Percentiles rank a stretch among this genome's conserved stretches.
Evolutionary conservation across 2,329 filamentous ascomycete species (phyloP).

Genomic region (Sporothrix pallida): DNA sequence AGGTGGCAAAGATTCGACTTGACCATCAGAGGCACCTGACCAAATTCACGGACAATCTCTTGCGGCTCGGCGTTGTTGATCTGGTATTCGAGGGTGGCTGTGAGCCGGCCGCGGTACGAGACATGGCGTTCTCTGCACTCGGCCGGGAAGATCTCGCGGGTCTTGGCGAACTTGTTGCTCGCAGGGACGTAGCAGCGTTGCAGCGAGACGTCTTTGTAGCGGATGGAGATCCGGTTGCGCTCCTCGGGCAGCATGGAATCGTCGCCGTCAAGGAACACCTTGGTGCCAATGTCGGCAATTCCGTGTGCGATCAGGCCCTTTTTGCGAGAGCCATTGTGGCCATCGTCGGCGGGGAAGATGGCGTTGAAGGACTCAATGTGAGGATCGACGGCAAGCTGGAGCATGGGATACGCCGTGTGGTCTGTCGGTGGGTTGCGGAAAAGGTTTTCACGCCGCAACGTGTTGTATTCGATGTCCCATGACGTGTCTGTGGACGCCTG

Average conservation of each 20-base stretch:
- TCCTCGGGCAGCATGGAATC: conserved; percentile 62
- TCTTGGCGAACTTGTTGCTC: conserved; percentile 81
- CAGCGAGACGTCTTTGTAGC: conserved; percentile 80
- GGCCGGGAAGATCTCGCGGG: conserved; percentile 85
- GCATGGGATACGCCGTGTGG: conserved; percentile 82
- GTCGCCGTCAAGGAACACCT: conserved; percentile 83
- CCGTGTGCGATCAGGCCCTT: conserved; percentile 69
- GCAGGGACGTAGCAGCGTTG: conserved; percentile 81
- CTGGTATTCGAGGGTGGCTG: conserved; percentile 80
- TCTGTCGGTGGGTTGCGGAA: conserved; percentile 89
- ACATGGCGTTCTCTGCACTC: conserved; percentile 94
- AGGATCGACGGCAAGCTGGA: conserved; percentile 84
- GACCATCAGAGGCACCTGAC: conserved; percentile 90
- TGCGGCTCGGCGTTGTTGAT: conserved; percentile 86
- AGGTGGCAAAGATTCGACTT: conserved; percentile 93
- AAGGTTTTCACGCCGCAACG: conserved; percentile 81
- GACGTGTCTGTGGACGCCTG: conserved; percentile 62
- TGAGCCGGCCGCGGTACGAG: conserved; percentile 86
- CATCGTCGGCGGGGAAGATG: conserved; percentile 72
- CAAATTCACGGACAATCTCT: conserved; percentile 83
- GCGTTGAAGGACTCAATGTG: conserved; percentile 97
- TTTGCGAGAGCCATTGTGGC: conserved; percentile 45
- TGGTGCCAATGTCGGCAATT: conserved; percentile 86
- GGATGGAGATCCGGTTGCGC: conserved; percentile 77
- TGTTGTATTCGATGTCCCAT: conserved; percentile 89